Base-by-base conservation (phyloP, 148 eudicot genomes). In the Suaeda aralocaspica region DNA sequence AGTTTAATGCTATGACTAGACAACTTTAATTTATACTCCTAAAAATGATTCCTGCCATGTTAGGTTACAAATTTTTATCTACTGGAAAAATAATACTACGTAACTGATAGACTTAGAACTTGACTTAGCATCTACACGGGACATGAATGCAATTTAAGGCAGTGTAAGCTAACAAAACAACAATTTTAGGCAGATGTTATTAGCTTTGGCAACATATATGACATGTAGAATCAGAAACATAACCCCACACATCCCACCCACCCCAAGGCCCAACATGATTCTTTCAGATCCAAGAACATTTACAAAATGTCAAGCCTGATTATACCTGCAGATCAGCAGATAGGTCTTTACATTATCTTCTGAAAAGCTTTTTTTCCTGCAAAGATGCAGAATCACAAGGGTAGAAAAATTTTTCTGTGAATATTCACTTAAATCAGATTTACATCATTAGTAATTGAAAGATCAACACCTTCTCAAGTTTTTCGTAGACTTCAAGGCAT, bases 291-390 rank as follows among this genome's bases (percentile, higher is more conserved):
- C 19, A 21, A 2, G 1, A 25, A n/a, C 45, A 64, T 41, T n/a
- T 42, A 19, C 21, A 64, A 63, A 63, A 42, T 22, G 29, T 28
- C 18, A 57, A 33, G 59, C 14, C 56, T 56, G 26, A 48, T 58
- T 46, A 28, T 79, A 92, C 98, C 93, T 92, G 96, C 72, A 93
- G 84, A 88, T 90, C 96, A 80, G 83, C 78, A 24, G 92, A 81
- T 51, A 90, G 85, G 70, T 90, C 98, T 78, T 87, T 93, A 87
- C 90, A 57, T 84, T 88, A 83, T 93, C 98, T 80, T 87, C 95
- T 68, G 98, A 93, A 64, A n/a, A 93, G 90, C 83, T 90, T 90
- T 72, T 93, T 93, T 72, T 93, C 98, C 98, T 93, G 87, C 63
- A 66, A 63, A 66, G 39, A 79, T 33, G 68, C 51, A 80, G 51